Conservation (phyloP, 129 eudicot species). For the Escallonia rubra region DNA sequence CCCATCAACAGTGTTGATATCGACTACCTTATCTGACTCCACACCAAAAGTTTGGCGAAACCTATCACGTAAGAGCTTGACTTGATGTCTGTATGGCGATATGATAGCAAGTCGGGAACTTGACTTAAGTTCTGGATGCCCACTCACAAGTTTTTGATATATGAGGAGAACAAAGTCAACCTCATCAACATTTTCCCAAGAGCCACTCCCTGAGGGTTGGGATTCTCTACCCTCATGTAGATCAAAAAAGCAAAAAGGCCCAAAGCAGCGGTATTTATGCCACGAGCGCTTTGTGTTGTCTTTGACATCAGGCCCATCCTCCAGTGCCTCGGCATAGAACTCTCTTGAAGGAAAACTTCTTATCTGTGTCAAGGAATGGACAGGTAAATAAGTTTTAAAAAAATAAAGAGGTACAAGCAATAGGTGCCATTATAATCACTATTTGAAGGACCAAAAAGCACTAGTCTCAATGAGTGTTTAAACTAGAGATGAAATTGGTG, state of each 20-base stretch:
- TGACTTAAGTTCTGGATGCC: slow-evolving; percentile 80
- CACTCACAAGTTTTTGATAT: slow-evolving; percentile 59
- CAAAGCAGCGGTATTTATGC: slow-evolving; percentile 84
- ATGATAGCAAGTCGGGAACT: slow-evolving; percentile 82
- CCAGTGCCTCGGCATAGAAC: slow-evolving; percentile 70
- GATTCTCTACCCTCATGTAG: slow-evolving; percentile 81
- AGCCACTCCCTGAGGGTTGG: slow-evolving; percentile 62
- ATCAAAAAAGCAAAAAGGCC: slow-evolving; percentile 91
- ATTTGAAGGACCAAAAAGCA: neutral
- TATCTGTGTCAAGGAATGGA: slow-evolving; percentile 37
- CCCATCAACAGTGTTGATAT: slow-evolving; percentile 94
- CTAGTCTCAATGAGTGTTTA: neutral
- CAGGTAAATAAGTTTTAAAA: neutral
- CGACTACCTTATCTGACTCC: slow-evolving; percentile 77
- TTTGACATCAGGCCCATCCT: slow-evolving; percentile 73
- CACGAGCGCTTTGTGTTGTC: slow-evolving; percentile 69
- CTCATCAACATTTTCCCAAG: slow-evolving; percentile 77
- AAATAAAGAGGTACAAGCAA: neutral
- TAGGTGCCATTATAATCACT: neutral
- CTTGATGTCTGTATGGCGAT: slow-evolving; percentile 82
- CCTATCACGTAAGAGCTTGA: slow-evolving; percentile 55
- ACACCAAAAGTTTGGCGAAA: slow-evolving; percentile 66
- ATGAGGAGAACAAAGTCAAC: slow-evolving; percentile 78
- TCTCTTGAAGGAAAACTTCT: slow-evolving; percentile 89
- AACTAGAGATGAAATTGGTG: neutral